Base-by-base conservation (phyloP, 768 basidiomycete species). In the Panaeolus papilionaceus region DNA sequence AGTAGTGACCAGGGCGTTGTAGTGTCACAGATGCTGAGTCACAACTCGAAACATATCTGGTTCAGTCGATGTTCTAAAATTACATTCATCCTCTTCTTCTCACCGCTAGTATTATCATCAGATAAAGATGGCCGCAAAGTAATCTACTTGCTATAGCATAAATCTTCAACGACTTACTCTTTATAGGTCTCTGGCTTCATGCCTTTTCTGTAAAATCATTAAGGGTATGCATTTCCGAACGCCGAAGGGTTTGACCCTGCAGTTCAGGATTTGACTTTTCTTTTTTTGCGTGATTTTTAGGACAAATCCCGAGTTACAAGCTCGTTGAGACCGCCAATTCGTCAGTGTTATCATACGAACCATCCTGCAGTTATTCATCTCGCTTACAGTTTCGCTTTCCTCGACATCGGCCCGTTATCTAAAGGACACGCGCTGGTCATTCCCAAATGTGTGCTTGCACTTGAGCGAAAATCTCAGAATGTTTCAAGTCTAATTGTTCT, bases 191-290 rank as follows among this genome's bases (percentile, higher is more conserved):
- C 82, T 91, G 63, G 84, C 88, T 5, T 78, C 77, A 26, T 98
- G 96, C 79, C 80, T 98, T 73, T 98, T 98, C 82, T 99, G 97
- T 86, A 98, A 91, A 82, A 98, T 98, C 78, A 86, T 96, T 82
- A 93, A 93, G 81, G 93, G 95, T 89, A 58, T 33, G 78, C 4
- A 58, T 58, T 28, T 16, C 54, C 54, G 54, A 58, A 33, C 26
- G 54, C 54, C 54, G 49, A 16, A 5, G 9, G 40, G 23, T 38
- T 4, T 20, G 18, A 18, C 42, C 44, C 33, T 42, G 44, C 26
- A 20, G 47, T 49, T 20, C 47, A 49, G 47, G 47, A 23, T 49
- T 49, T 38, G 12, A 18, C 64, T 39, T 49, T 44, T 23, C 23
- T 39, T 61, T 7, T 16, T 44, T 65, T 8, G 40, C 51, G 39